phyloP scores from a whole-genome alignment of 768 basidiomycete species.

The Jaapia argillacea region DNA sequence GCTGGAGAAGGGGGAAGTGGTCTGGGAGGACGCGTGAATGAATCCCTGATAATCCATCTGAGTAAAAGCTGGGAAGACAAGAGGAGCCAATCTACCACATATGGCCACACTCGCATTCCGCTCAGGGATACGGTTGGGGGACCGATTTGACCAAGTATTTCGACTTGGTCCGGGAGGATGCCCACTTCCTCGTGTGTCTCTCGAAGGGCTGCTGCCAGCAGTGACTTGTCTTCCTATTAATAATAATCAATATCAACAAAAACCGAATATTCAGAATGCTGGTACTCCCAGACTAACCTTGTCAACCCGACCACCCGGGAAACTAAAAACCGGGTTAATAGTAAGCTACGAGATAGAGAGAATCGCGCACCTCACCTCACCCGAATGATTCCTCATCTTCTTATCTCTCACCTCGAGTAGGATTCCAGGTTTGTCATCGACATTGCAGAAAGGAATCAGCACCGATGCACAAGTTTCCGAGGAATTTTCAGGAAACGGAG shows the following conservation, averaged over 20 bases:
- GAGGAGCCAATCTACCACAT: conserved; percentile 44
- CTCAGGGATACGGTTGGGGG: conserved; percentile 49
- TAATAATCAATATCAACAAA: not conserved
- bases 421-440: conserved; percentile 53
- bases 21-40: conserved; percentile 9
- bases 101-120: conserved; percentile 65
- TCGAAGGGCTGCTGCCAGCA: conserved; percentile 49
- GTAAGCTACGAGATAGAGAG: too few relatives aligned
- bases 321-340: conserved; percentile 34
- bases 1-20: not conserved
- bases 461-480: conserved; percentile 52
- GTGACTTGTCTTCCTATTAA: conserved; percentile 38
- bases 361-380: conserved; percentile 66
- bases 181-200: conserved; percentile 74
- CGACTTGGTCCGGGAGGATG: conserved; percentile 45
- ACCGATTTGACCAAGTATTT: conserved; percentile 56
- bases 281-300: conserved; percentile 39
- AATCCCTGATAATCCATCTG: conserved; percentile 16
- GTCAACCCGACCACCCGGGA: conserved; percentile 68
- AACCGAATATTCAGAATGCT: too few relatives aligned
- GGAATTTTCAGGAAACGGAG: conserved; percentile 10
- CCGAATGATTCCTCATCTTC: conserved; percentile 57
- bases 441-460: conserved; percentile 71
- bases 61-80: not conserved
- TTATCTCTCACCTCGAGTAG: conserved; percentile 64